These are phyloP conservation scores for Phytophthora pseudosyringae DNA, from an alignment of 352 stramenopile species.

Conservation along the genomic window DNA sequence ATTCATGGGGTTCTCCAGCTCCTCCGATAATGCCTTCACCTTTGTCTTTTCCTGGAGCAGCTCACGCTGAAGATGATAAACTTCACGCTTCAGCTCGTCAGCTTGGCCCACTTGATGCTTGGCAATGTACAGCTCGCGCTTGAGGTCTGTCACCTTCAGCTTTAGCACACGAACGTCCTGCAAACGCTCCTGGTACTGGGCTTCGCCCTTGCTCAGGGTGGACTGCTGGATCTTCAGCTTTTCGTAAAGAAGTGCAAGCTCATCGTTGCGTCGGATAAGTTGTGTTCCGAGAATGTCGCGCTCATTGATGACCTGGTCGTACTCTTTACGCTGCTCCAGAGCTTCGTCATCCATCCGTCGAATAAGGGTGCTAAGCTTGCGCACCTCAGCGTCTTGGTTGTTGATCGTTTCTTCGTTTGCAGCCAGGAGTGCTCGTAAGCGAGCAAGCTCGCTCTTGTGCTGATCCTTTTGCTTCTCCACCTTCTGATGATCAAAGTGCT, in stretches of 20 bases:
- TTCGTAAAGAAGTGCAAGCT: slow-evolving; percentile 97
- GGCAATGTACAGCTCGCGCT: slow-evolving; percentile 91
- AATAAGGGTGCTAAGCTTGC: slow-evolving; percentile 93
- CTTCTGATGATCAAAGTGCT: slow-evolving; percentile 96
- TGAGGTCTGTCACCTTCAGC: slow-evolving; percentile 95
- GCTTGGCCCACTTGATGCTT: slow-evolving; percentile 89
- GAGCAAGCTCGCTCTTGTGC: slow-evolving; percentile 93
- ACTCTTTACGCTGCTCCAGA: slow-evolving; percentile 95
- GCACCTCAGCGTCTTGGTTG: slow-evolving; percentile 95
- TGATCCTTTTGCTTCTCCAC: slow-evolving; percentile 95
- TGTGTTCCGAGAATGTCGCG: slow-evolving; percentile 97
- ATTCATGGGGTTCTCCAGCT: slow-evolving; percentile 98
- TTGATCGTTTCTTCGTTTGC: slow-evolving; percentile 94
- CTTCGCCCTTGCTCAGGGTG: slow-evolving; percentile 93
- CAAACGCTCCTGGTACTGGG: slow-evolving; percentile 93
- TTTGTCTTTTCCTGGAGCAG: slow-evolving; percentile 96
- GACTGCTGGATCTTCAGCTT: slow-evolving; percentile 98
- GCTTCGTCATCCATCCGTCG: slow-evolving; percentile 94
- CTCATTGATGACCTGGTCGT: slow-evolving; percentile 97
- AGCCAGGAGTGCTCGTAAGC: slow-evolving; percentile 86
- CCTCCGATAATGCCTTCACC: slow-evolving; percentile 95
- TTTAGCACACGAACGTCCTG: slow-evolving; percentile 96
- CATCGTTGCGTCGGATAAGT: slow-evolving; percentile 96
- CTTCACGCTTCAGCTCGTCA: slow-evolving; percentile 90
- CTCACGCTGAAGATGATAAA: slow-evolving; percentile 92